A percentile compares a stretch with the other conserved stretches of the same genome.
These are phyloP conservation scores for Termitomyces sp. DNA, from an alignment of 768 basidiomycete species.

Conservation along the genomic window DNA sequence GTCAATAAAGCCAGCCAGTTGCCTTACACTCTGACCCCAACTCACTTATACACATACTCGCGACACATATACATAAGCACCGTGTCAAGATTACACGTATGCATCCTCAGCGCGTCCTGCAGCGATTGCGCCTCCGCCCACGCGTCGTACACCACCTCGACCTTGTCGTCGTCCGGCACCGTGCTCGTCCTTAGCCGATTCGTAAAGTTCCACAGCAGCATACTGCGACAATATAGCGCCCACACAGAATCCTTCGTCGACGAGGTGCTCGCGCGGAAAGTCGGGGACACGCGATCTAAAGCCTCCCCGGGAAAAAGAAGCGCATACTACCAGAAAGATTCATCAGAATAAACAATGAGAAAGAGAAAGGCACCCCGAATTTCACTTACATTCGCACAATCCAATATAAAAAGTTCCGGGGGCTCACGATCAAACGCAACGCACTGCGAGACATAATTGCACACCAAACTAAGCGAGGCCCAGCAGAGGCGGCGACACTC, in stretches of 20 bases:
- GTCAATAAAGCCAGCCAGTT: not conserved
- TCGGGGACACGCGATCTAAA: conserved; percentile 41
- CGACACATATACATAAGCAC: conserved; percentile 60
- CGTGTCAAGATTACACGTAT: conserved; percentile 68
- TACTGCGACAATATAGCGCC: conserved; percentile 78
- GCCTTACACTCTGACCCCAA: conserved; percentile 9
- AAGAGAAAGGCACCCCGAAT: no score
- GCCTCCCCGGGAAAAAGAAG: conserved; percentile 75
- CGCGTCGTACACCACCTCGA: conserved; percentile 54
- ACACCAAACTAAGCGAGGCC: conserved; percentile 65
- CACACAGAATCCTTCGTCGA: conserved; percentile 76
- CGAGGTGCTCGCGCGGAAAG: conserved; percentile 32
- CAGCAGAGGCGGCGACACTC: conserved; percentile 75
- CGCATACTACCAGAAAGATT: conserved; percentile 44
- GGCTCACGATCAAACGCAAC: conserved; percentile 58
- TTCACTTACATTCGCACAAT: conserved; percentile 60
- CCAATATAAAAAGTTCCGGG: conserved; percentile 52
- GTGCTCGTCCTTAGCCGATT: conserved; percentile 41
- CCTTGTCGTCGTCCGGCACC: conserved; percentile 45
- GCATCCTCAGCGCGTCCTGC: conserved; percentile 61
- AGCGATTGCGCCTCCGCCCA: conserved; percentile 65
- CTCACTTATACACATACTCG: conserved; percentile 74
- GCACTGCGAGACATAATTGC: conserved; percentile 64
- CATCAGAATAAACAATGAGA: no score
- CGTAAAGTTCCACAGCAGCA: conserved; percentile 77